Evolutionary conservation across 225 moss, liverwort and hornwort genomes (phyloP).

Genomic region (Anthoceros angustus): DNA sequence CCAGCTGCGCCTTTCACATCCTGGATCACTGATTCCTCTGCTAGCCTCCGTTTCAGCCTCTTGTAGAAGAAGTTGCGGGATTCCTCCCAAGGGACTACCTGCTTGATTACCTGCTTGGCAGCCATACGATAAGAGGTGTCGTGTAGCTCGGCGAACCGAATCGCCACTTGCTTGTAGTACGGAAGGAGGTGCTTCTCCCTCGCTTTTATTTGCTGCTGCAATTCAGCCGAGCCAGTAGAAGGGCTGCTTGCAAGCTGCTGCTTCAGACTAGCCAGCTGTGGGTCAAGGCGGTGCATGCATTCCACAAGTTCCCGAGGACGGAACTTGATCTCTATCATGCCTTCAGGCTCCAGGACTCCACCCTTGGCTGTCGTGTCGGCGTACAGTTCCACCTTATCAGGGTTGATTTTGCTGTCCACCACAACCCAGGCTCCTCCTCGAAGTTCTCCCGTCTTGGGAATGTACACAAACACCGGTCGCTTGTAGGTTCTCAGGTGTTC

Average conservation of each 20-base stretch:
- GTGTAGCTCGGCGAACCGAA: constrained; percentile 82
- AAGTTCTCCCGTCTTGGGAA: constrained; percentile 85
- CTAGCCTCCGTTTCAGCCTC: constrained; percentile 66
- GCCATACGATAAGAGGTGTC: constrained; percentile 85
- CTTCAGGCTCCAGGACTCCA: constrained; percentile 85
- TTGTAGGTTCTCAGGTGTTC: constrained; percentile 77
- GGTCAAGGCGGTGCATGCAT: constrained; percentile 72
- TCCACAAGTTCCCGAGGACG: constrained; percentile 57
- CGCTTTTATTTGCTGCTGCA: constrained; percentile 48
- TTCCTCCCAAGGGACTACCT: constrained; percentile 75
- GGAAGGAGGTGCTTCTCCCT: constrained; percentile 60
- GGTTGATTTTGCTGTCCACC: constrained; percentile 90
- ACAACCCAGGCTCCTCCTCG: constrained; percentile 98
- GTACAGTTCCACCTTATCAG: constrained; percentile 88
- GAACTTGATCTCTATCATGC: constrained; percentile 95
- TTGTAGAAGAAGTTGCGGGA: constrained; percentile 65
- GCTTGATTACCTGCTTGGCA: constrained; percentile 79
- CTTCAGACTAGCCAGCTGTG: constrained; percentile 25
- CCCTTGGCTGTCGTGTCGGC: constrained; percentile 63
- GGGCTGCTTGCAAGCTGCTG: constrained; percentile 28
- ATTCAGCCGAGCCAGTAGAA: constrained; percentile 9
- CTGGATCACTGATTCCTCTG: constrained; percentile 50
- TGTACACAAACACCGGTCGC: constrained; percentile 86
- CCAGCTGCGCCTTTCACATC: constrained; percentile 52
- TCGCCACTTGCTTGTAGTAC: constrained; percentile 81